Base-by-base conservation (phyloP, 2,329 filamentous ascomycete genomes). In the Ophiosphaerella korrae region DNA sequence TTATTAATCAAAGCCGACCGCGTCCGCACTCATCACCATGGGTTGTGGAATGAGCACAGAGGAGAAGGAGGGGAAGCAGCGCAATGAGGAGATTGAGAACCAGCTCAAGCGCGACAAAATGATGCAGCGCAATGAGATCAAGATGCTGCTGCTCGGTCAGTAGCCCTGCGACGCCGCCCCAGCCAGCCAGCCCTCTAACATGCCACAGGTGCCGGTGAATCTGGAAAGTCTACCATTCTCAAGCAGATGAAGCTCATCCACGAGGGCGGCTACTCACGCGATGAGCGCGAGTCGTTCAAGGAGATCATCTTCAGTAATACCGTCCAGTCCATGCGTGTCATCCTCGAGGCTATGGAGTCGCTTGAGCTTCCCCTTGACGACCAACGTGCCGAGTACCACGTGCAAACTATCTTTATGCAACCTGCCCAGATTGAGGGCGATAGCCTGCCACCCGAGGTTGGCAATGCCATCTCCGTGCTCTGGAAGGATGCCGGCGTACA, bases 191-290 rank as follows among this genome's bases (percentile, higher is more conserved):
- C 46, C 37, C 16, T 53, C 70, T 76, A 66, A 75, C 58, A 37
- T 29, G 7, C 43, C 52, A 55, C 68, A 95, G 91, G 91, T 83
- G 94, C 94, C 79, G 93, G 94, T 88, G 94, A 99, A 86, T 95
- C 91, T 64, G 91, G 91, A 76, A 96, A 96, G 79, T 95, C 91
- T 50, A 96, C 91, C 29, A 95, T 96, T 66, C 81, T 96, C 66
- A 96, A 96, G 80, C 91, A 96, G 82, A 96, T 96, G 91, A 99
- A 97, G 84, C 89, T 99, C 71, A 99, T 99, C 71, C 91, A 99
- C 77, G 94, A 99, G 82, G 94, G 94, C 60, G 93, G 94, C 66
- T 99, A 97, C 81, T 97, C 94, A 57, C 89, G 93, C 75, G 94
- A 97, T 63, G 85, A 88, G 74, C 80, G 85, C 46, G 85, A 87